Percentiles rank a stretch among this genome's conserved stretches.
Conservation (phyloP, 768 basidiomycete genomes). For the Filobasidium floriforme region DNA sequence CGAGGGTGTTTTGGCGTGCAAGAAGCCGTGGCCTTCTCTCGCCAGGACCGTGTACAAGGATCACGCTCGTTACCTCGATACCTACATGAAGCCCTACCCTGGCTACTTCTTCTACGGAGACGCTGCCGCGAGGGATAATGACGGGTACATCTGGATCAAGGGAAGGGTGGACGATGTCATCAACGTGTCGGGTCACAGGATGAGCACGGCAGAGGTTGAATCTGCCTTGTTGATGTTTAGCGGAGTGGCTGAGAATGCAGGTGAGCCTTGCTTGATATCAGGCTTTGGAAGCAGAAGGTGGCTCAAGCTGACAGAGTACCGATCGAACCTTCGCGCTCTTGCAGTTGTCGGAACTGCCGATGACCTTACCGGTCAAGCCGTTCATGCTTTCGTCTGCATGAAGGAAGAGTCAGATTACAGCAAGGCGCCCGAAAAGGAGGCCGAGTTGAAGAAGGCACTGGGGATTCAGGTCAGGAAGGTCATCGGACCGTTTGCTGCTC, state of each 20-base stretch:
- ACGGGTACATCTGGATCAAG: constrained; percentile 99
- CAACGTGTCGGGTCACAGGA: constrained; percentile 93
- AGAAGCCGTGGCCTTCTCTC: constrained; percentile 87
- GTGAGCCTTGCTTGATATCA: not conserved
- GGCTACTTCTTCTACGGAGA: constrained; percentile 65
- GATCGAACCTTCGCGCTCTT: not conserved
- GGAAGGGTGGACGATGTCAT: constrained; percentile 96
- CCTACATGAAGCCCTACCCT: constrained; percentile 57
- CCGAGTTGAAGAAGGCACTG: constrained; percentile 69
- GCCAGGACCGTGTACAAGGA: constrained; percentile 87
- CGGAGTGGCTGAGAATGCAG: constrained; percentile 90
- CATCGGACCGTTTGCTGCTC: constrained; percentile 94
- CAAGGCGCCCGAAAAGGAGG: constrained; percentile 61
- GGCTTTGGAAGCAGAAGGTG: not conserved
- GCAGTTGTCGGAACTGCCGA: constrained; percentile 45
- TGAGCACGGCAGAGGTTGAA: constrained; percentile 97
- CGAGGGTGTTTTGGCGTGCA: constrained; percentile 82
- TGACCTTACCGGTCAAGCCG: constrained; percentile 53
- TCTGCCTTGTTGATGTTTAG: constrained; percentile 88
- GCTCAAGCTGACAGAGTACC: not conserved
- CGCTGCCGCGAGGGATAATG: constrained; percentile 83
- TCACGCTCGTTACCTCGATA: constrained; percentile 75
- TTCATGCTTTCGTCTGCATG: constrained; percentile 86
- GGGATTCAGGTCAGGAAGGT: constrained; percentile 91
- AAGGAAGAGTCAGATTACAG: constrained; percentile 80